Conservation (phyloP, 164 flowering plant genomes). For the Vitis riparia region DNA sequence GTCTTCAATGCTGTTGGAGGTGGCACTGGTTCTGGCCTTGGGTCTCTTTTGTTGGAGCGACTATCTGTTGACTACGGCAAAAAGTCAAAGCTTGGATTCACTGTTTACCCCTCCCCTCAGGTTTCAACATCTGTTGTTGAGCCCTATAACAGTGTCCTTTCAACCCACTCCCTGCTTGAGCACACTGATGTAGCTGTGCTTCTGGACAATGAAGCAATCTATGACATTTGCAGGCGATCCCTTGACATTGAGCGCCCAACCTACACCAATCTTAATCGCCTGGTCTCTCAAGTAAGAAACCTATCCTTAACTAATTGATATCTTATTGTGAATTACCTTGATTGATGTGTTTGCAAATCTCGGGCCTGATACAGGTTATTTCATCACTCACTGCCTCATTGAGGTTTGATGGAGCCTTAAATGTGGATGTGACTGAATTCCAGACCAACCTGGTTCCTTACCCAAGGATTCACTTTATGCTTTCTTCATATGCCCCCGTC, state of each 20-base stretch:
- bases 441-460: slow-evolving; percentile 66
- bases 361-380: slow-evolving; percentile 34
- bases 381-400: slow-evolving; percentile 60
- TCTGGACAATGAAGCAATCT: slow-evolving; percentile 57
- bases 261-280: slow-evolving; percentile 59
- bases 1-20: slow-evolving; percentile 65
- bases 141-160: slow-evolving; percentile 60
- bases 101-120: slow-evolving; percentile 60
- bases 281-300: slow-evolving; percentile 46
- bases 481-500: slow-evolving; percentile 61
- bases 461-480: slow-evolving; percentile 65
- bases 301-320: not conserved
- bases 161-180: slow-evolving; percentile 57
- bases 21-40: slow-evolving; percentile 61
- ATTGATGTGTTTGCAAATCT: not conserved
- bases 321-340: not conserved
- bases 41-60: slow-evolving; percentile 56
- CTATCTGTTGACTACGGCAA: slow-evolving; percentile 58
- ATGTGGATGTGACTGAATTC: slow-evolving; percentile 61
- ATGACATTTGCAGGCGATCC: slow-evolving; percentile 56
- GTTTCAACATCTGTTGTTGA: slow-evolving; percentile 62
- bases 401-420: slow-evolving; percentile 62
- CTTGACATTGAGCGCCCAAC: slow-evolving; percentile 63
- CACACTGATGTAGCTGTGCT: slow-evolving; percentile 61
- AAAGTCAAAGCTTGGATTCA: slow-evolving; percentile 53